Conservation (phyloP, 1,139 yeast species). For the Candida mesenterica region DNA sequence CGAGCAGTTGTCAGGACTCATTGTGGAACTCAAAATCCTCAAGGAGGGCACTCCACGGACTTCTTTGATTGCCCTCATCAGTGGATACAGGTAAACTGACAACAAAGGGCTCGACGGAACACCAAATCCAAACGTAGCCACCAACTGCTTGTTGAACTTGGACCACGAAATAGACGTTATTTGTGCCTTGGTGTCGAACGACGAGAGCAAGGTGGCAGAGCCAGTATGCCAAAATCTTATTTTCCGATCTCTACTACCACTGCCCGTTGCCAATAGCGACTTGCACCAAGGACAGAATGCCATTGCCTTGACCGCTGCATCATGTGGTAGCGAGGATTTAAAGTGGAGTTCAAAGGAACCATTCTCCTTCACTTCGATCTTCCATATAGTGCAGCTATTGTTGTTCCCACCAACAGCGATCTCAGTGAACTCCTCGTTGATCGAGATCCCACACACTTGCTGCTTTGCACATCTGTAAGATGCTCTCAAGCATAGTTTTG, state of each 20-base stretch:
- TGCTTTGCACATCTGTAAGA: slow-evolving; percentile 55
- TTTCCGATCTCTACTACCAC: slow-evolving; percentile 42
- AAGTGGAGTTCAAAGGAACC: slow-evolving; percentile 41
- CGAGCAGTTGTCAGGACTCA: slow-evolving; percentile 60
- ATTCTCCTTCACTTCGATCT: slow-evolving; percentile 34
- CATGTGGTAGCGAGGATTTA: slow-evolving; percentile 41
- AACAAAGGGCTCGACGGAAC: not conserved
- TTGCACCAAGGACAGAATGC: slow-evolving; percentile 48
- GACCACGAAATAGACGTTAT: slow-evolving; percentile 84
- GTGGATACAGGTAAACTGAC: slow-evolving; percentile 62
- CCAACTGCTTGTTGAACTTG: slow-evolving; percentile 54
- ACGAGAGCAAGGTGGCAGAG: slow-evolving; percentile 65
- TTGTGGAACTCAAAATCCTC: slow-evolving; percentile 63
- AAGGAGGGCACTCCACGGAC: slow-evolving; percentile 54
- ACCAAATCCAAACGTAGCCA: slow-evolving; percentile 84
- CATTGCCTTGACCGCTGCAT: slow-evolving; percentile 45
- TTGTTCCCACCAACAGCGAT: slow-evolving; percentile 76
- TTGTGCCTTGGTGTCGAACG: slow-evolving; percentile 63
- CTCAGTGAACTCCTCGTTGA: slow-evolving; percentile 46
- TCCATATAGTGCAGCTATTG: slow-evolving; percentile 69
- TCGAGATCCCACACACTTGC: slow-evolving; percentile 67
- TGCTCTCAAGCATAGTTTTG: slow-evolving; percentile 13
- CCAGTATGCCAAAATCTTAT: slow-evolving; percentile 80
- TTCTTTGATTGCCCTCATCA: slow-evolving; percentile 46
- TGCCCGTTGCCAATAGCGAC: slow-evolving; percentile 43